Conservation (phyloP, 2,329 filamentous ascomycete genomes). For the Acarospora socialis region DNA sequence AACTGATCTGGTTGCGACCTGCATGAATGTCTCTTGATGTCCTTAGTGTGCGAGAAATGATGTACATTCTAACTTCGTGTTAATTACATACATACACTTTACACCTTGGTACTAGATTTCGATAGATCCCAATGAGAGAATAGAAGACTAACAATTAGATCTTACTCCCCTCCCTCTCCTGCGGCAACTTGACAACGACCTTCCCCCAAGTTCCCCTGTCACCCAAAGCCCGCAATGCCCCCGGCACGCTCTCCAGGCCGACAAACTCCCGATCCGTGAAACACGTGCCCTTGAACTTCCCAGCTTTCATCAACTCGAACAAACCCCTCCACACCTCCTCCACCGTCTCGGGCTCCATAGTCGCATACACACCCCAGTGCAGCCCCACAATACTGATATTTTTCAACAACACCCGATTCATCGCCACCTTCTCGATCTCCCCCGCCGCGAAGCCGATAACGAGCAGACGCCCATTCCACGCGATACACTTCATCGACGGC, state of each 20-base stretch:
- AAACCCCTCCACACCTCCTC: conserved; percentile 68
- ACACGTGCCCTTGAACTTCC: conserved; percentile 68
- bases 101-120: no score
- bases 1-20: no score
- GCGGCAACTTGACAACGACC: conserved; percentile 76
- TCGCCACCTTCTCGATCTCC: conserved; percentile 75
- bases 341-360: conserved; percentile 56
- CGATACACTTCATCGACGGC: conserved; percentile 74
- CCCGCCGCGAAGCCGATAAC: conserved; percentile 83
- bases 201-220: conserved; percentile 86
- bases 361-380: conserved; percentile 79
- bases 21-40: no score
- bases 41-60: no score
- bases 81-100: no score
- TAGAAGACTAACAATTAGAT: conserved; percentile 20
- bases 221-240: conserved; percentile 63
- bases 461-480: conserved; percentile 81
- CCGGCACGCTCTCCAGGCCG: conserved; percentile 64
- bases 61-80: no score
- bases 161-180: conserved; percentile 38
- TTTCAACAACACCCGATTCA: conserved; percentile 87
- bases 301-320: conserved; percentile 58
- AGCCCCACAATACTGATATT: conserved; percentile 82
- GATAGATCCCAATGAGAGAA: no score
- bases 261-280: conserved; percentile 72